Conservation (phyloP, 352 stramenopile genomes). For the Globisporangium rhizosaccharum region DNA sequence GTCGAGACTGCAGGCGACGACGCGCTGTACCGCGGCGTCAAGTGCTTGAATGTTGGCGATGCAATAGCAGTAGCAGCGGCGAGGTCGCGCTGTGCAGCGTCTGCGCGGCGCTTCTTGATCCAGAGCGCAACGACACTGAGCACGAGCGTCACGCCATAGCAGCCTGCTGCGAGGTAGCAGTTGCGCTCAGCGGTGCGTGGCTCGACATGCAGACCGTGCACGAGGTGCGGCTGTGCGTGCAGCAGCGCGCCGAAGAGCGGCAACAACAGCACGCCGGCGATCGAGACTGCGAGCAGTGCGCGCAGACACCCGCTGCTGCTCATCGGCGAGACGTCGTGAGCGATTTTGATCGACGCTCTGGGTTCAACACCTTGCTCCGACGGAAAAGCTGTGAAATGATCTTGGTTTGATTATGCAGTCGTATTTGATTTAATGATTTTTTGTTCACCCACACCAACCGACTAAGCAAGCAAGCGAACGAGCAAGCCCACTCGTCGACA, state of each 20-base stretch:
- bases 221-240: constrained; percentile 48
- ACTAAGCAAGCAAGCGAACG: too few species aligned
- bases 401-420: too few species aligned
- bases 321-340: background rate
- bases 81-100: background rate
- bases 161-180: constrained; percentile 49
- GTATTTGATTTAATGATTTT: too few species aligned
- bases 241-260: constrained; percentile 54
- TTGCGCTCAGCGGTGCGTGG: constrained; percentile 40
- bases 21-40: background rate
- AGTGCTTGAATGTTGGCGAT: background rate
- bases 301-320: constrained; percentile 29
- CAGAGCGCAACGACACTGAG: constrained; percentile 20
- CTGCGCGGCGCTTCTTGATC: constrained; percentile 1
- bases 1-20: background rate
- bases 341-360: too few species aligned
- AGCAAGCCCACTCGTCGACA: too few species aligned
- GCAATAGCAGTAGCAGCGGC: background rate
- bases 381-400: too few species aligned
- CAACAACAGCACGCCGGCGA: constrained; percentile 41
- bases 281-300: constrained; percentile 37
- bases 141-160: constrained; percentile 45
- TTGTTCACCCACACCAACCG: too few species aligned
- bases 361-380: too few species aligned
- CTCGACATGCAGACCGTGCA: constrained; percentile 45